A percentile compares a stretch with the other conserved stretches of the same genome.
Conservation (phyloP, 1,139 yeast genomes). For the Protomyces arabidopsidicola region DNA sequence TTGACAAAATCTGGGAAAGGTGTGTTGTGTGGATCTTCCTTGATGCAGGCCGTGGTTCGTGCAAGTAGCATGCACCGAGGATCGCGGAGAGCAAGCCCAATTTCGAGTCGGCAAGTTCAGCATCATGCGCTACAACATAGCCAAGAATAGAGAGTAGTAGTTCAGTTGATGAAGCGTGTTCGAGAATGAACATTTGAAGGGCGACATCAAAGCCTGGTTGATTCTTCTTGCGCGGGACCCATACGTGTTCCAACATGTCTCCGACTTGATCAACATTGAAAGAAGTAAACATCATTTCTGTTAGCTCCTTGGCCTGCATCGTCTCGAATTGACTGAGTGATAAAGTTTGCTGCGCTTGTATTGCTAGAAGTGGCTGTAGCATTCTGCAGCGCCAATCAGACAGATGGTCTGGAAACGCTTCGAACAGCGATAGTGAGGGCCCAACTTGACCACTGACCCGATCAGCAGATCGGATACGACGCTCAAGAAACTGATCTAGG, state of each 20-base stretch:
- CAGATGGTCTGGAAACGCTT: slow-evolving; percentile 3
- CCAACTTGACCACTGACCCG: not conserved
- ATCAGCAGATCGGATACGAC: slow-evolving; percentile 1
- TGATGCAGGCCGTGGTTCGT: not conserved
- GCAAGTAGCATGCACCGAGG: not conserved
- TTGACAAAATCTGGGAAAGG: not conserved
- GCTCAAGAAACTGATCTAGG: not conserved
- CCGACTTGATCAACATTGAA: not conserved
- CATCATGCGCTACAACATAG: not conserved
- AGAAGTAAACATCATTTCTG: not conserved
- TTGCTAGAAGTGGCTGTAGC: not conserved
- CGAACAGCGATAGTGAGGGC: not conserved
- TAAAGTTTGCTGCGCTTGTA: not conserved
- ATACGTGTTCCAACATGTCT: not conserved
- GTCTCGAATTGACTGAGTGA: not conserved
- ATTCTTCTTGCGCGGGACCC: not conserved
- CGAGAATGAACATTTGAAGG: not conserved
- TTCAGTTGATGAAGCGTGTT: not conserved
- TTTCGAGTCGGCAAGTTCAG: not conserved
- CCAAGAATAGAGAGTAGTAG: not conserved
- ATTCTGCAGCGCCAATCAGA: slow-evolving; percentile 6
- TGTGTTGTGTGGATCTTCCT: not conserved
- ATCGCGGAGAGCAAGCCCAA: not conserved
- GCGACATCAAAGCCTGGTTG: not conserved
- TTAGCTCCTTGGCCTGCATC: not conserved